These are phyloP conservation scores for Suhomyces sp. DNA, from an alignment of 805 yeast species.

Conservation along the genomic window DNA sequence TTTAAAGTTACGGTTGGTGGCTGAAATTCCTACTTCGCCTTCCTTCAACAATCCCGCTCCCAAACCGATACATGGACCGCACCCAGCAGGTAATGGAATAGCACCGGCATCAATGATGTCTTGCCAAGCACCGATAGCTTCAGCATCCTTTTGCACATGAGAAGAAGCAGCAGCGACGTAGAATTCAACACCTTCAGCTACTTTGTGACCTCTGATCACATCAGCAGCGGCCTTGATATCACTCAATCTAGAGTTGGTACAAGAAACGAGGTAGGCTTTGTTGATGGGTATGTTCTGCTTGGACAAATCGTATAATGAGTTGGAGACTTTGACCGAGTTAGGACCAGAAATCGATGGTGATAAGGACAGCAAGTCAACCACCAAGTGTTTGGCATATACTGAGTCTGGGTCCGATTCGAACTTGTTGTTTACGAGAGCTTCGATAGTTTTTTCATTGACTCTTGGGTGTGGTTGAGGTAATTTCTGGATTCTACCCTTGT, in stretches of 20 bases:
- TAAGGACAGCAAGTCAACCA: slow-evolving; percentile 73
- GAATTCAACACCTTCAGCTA: slow-evolving; percentile 88
- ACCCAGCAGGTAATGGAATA: slow-evolving; percentile 93
- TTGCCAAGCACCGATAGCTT: slow-evolving; percentile 88
- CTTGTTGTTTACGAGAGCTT: slow-evolving; percentile 44
- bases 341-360: slow-evolving; percentile 95
- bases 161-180: slow-evolving; percentile 98
- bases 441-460: slow-evolving; percentile 60
- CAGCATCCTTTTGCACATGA: slow-evolving; percentile 90
- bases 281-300: slow-evolving; percentile 71
- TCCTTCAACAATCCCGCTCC: slow-evolving; percentile 92
- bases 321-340: slow-evolving; percentile 91
- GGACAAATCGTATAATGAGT: slow-evolving; percentile 71
- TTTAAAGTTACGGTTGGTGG: slow-evolving; percentile 97
- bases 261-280: slow-evolving; percentile 96
- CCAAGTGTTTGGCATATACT: slow-evolving; percentile 81
- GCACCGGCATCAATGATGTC: slow-evolving; percentile 89
- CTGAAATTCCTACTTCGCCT: slow-evolving; percentile 97
- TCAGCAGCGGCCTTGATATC: slow-evolving; percentile 95
- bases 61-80: slow-evolving; percentile 98
- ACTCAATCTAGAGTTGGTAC: slow-evolving; percentile 91
- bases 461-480: slow-evolving; percentile 81
- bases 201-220: slow-evolving; percentile 74
- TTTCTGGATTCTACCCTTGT: slow-evolving; percentile 51
- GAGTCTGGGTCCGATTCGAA: slow-evolving; percentile 70